Base-by-base conservation (phyloP, 1,284 basidiomycete species). In the Leccinum solheimii region DNA sequence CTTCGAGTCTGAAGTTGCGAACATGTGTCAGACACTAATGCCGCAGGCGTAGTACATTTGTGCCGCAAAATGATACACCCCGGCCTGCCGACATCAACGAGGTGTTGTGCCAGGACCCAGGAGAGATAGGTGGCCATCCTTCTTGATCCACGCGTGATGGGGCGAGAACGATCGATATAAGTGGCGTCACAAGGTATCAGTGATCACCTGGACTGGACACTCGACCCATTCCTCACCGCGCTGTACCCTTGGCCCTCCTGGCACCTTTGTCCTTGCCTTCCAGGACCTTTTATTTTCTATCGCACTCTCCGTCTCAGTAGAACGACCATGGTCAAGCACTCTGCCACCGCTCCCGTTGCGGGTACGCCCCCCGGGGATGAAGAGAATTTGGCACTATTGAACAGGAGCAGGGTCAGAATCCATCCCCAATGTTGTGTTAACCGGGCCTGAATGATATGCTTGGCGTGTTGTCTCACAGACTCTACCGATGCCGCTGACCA, bases 21-120 rank as follows among this genome's bases (percentile, higher is more conserved):
- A 53, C 55, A 13, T 57, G 53, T 50, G 38, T 27, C 5, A 34
- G 49, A 26, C 32, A 48, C 16, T 43, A 40, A n/a, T 23, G 5
- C 30, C 30, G 30, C 54, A 14, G 52, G 59, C 55, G 38, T 26
- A 54, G 38, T 26, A 54, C 56, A 59, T 57, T 58, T 50, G 8
- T 32, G 55, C 53, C 49, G 40, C 67, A 56, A 54, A 59, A 60
- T 14, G 53, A 53, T 40, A 55, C n/a, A 27, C 32, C 16, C 8
- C 2, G 27, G 45, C 67, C 65, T 67, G 57, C 65, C 55, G 62
- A n/a, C 55, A 60, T 55, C 59, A 71, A 62, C 56, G 70, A 68
- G 72, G 70, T 49, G 1, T 53, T 60, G 60, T 55, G 59, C 34
- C 34, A 36, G 34, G 34, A 14, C 14, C 13, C 34, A 14, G 60